Evolutionary conservation across 2,329 filamentous ascomycete species (phyloP).

Genomic region (Myotisia sp.): DNA sequence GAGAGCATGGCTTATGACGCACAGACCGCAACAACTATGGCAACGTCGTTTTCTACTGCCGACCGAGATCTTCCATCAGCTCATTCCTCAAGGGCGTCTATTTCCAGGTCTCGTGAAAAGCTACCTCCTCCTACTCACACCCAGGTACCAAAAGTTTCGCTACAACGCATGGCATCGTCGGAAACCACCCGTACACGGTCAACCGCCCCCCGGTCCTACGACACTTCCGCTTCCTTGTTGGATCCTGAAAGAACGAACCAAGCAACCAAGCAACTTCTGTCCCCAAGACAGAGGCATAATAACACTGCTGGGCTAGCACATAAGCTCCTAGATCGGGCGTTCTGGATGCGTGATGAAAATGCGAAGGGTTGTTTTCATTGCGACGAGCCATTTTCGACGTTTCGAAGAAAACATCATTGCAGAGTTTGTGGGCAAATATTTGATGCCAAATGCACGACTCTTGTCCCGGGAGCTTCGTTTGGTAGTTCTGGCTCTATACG

Average conservation of each 20-base stretch:
- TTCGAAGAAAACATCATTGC: constrained; percentile 92
- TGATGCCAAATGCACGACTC: constrained; percentile 84
- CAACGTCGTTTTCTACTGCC: constrained; percentile 19
- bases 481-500: constrained; percentile 71
- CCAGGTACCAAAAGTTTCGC: constrained; percentile 32
- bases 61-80: constrained; percentile 18
- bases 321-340: constrained; percentile 83
- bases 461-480: constrained; percentile 78
- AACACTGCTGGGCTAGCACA: constrained; percentile 42
- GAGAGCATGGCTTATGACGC: constrained; percentile 17
- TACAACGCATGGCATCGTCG: constrained; percentile 28
- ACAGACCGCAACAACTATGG: constrained; percentile 18
- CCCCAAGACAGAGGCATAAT: constrained; percentile 4
- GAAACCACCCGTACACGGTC: constrained; percentile 34
- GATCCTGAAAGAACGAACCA: neutral
- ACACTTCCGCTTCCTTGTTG: too few species aligned
- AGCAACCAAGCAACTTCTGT: neutral
- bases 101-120: constrained; percentile 21
- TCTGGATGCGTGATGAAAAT: constrained; percentile 98
- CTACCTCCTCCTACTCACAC: constrained; percentile 27
- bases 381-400: constrained; percentile 78
- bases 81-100: constrained; percentile 18
- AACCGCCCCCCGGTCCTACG: too few species aligned
- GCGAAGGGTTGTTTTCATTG: constrained; percentile 95
- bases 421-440: constrained; percentile 95